These are phyloP conservation scores for Vickermania spadyakhi DNA, from an alignment of 208 protist genomes.

Conservation along the genomic window DNA sequence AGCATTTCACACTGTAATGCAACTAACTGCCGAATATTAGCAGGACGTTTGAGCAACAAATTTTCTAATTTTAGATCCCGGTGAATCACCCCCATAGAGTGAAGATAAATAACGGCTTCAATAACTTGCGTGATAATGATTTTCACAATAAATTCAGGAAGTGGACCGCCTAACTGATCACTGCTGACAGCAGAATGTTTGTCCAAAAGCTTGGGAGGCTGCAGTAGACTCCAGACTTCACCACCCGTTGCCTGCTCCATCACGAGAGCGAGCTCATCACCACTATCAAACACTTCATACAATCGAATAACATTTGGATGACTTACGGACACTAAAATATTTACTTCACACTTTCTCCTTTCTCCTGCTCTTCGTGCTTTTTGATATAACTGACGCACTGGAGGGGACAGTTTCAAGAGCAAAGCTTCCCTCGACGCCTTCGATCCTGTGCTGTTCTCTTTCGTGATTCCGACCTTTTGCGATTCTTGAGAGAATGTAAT, in stretches of 20 bases:
- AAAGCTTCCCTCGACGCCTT: conserved; percentile 9
- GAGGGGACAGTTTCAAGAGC: conserved; percentile 15
- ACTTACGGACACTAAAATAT: conserved; percentile 44
- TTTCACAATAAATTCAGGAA: conserved; percentile 54
- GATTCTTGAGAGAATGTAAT: neutral
- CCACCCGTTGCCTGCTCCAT: conserved; percentile 71
- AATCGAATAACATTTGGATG: conserved; percentile 53
- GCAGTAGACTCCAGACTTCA: conserved; percentile 37
- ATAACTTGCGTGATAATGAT: conserved; percentile 50
- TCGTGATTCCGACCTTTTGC: neutral
- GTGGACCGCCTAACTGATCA: conserved; percentile 21
- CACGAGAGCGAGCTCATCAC: conserved; percentile 42
- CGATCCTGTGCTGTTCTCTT: neutral
- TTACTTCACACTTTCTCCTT: conserved; percentile 63
- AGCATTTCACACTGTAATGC: conserved; percentile 35
- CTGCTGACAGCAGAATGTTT: conserved; percentile 2
- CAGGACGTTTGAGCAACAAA: conserved; percentile 90
- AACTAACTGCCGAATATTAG: conserved; percentile 17
- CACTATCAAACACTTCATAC: conserved; percentile 53
- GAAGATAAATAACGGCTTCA: conserved; percentile 62
- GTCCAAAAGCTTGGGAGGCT: conserved; percentile 13
- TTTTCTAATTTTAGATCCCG: conserved; percentile 98
- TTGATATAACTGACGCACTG: conserved; percentile 23
- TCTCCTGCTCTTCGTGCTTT: conserved; percentile 29
- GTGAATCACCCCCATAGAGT: conserved; percentile 97